Conservation (phyloP, 2,329 filamentous ascomycete genomes). For the Verticillium albo-atrum region DNA sequence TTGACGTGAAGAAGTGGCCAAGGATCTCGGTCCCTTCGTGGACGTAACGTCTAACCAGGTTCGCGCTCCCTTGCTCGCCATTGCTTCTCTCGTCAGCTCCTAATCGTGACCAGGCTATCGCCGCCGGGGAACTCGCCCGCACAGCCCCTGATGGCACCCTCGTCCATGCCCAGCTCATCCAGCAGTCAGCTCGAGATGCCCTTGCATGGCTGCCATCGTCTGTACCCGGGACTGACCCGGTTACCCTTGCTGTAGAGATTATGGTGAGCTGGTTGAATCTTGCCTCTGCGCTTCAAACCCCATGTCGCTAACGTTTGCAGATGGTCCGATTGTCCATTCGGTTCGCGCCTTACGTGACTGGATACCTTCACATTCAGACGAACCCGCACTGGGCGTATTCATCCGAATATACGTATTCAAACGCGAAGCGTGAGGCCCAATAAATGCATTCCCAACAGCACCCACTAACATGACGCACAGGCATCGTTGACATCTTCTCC, state of each 20-base stretch:
- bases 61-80: background rate
- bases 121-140: slow-evolving; percentile 24
- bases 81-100: background rate
- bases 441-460: background rate
- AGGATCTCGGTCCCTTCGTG: slow-evolving; percentile 25
- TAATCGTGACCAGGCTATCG: slow-evolving; percentile 23
- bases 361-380: slow-evolving; percentile 54
- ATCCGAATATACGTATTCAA: slow-evolving; percentile 41
- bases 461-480: slow-evolving; percentile 24
- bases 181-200: slow-evolving; percentile 19
- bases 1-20: slow-evolving; percentile 21
- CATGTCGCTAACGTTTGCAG: slow-evolving; percentile 22
- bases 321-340: slow-evolving; percentile 50
- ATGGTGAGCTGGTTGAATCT: slow-evolving; percentile 35
- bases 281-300: too few relatives aligned
- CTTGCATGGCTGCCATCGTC: slow-evolving; percentile 10
- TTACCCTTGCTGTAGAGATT: slow-evolving; percentile 52
- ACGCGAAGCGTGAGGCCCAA: slow-evolving; percentile 25
- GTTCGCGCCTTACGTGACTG: slow-evolving; percentile 45
- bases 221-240: slow-evolving; percentile 18
- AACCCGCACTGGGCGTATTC: slow-evolving; percentile 53
- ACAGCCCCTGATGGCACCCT: slow-evolving; percentile 14
- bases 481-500: slow-evolving; percentile 44
- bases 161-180: slow-evolving; percentile 22
- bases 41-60: slow-evolving; percentile 31